Percentiles rank a stretch among this genome's conserved stretches.
Conservation (phyloP, 768 basidiomycete species). For the Suillus sp. region DNA sequence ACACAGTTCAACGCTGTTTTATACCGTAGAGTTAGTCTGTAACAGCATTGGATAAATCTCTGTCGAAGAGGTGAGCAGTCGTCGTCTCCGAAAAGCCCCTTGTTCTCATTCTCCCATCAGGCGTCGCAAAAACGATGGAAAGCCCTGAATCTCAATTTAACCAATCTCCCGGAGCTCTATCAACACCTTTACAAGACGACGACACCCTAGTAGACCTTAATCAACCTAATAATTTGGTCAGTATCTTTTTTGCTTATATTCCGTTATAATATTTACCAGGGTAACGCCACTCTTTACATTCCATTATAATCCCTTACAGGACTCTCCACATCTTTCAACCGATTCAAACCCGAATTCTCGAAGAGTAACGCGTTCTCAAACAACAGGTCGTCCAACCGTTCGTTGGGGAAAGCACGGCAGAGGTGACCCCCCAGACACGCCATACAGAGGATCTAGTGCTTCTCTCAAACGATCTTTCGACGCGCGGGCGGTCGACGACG, state of each 20-base stretch:
- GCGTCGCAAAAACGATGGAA: constrained; percentile 36
- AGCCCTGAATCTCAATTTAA: constrained; percentile 27
- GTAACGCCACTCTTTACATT: constrained; percentile 26
- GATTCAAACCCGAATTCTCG: constrained; percentile 28
- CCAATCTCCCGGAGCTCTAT: constrained; percentile 14
- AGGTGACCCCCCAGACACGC: constrained; percentile 33
- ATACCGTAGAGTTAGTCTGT: constrained; percentile 8
- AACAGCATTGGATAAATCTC: constrained; percentile 4
- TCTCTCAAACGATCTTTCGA: constrained; percentile 37
- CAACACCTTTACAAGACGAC: constrained; percentile 21
- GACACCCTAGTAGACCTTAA: constrained; percentile 29
- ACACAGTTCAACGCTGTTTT: neutral
- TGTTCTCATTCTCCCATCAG: constrained; percentile 33
- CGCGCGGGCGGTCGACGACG: constrained; percentile 38
- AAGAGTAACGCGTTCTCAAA: constrained; percentile 37
- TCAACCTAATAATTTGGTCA: constrained; percentile 31
- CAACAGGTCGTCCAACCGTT: constrained; percentile 35
- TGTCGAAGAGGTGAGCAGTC: constrained; percentile 20
- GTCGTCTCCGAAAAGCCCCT: neutral
- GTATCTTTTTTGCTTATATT: constrained; percentile 33
- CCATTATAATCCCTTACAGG: constrained; percentile 23
- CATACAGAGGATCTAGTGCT: constrained; percentile 21
- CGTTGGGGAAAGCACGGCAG: constrained; percentile 37
- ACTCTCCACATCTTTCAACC: constrained; percentile 19
- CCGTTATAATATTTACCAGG: constrained; percentile 30